Conservation (phyloP, 192 early-diverging fungal species). For the Backusella mclennaniae region DNA sequence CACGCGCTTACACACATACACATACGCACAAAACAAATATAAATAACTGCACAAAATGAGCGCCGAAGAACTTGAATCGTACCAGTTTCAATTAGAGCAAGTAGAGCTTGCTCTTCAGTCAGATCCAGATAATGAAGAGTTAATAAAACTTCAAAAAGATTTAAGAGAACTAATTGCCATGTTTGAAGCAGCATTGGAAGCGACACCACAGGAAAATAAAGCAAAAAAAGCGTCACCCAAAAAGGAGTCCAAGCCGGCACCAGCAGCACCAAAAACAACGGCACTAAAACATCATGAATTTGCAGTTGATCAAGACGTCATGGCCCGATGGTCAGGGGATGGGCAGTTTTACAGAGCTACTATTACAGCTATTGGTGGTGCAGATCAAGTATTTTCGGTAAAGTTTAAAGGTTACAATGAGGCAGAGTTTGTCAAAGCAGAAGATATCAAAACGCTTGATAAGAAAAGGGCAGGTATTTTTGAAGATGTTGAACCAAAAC, state of each 20-base stretch:
- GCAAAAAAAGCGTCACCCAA: conserved; percentile 6
- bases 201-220: neutral
- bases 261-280: neutral
- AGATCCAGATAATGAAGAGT: conserved; percentile 69
- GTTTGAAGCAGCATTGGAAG: conserved; percentile 38
- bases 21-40: too few species aligned
- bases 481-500: conserved; percentile 19
- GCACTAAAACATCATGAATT: conserved; percentile 34
- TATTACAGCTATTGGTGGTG: conserved; percentile 56
- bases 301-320: conserved; percentile 56
- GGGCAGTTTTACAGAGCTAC: conserved; percentile 67
- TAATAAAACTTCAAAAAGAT: conserved; percentile 63
- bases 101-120: conserved; percentile 66
- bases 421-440: conserved; percentile 46
- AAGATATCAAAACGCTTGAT: conserved; percentile 49
- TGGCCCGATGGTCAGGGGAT: conserved; percentile 65
- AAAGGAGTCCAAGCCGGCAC: conserved; percentile 5
- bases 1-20: too few species aligned
- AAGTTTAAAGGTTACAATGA: conserved; percentile 62
- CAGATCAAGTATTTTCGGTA: conserved; percentile 54
- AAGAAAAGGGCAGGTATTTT: conserved; percentile 37
- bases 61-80: conserved; percentile 52
- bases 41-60: conserved; percentile 27
- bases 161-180: conserved; percentile 69
- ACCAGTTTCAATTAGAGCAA: conserved; percentile 68